Conservation (phyloP, 257 asterid species). For the Perilla frutescens region DNA sequence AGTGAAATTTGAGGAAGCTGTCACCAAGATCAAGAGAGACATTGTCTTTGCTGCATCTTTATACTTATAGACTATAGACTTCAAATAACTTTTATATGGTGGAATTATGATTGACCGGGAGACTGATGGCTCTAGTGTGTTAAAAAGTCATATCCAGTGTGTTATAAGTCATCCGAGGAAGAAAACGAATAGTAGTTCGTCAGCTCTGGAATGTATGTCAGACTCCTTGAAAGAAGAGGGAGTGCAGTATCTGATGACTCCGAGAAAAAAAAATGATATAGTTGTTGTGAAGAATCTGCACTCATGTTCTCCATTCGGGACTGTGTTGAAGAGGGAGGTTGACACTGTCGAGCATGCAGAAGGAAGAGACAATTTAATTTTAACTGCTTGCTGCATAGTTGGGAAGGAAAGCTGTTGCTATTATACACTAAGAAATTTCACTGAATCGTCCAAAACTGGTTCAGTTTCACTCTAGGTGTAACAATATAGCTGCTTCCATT, state of each 20-base stretch:
- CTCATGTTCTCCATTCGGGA: too few relatives aligned
- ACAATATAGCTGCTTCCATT: background rate
- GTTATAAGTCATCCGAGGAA: background rate
- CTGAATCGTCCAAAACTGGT: background rate
- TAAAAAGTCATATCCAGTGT: background rate
- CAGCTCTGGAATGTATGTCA: background rate
- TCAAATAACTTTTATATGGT: background rate
- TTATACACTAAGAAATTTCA: background rate
- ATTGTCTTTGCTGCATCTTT: slow-evolving; percentile 98
- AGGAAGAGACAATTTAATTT: background rate
- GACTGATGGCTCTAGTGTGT: background rate
- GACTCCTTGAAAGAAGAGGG: background rate
- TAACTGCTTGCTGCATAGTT: slow-evolving; percentile 2
- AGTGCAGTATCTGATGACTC: background rate
- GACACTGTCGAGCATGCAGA: background rate
- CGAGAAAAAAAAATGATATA: too few relatives aligned
- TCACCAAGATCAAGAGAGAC: slow-evolving; percentile 91
- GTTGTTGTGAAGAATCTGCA: too few relatives aligned
- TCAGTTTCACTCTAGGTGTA: slow-evolving; percentile 3
- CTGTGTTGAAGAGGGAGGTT: background rate
- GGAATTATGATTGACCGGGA: slow-evolving; percentile 11
- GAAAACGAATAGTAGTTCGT: background rate
- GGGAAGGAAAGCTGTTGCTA: slow-evolving; percentile 7
- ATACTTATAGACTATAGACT: slow-evolving; percentile 53
- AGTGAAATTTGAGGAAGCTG: slow-evolving; percentile 90